Percentiles rank a stretch among this genome's conserved stretches.
Conservation (phyloP, 2,329 filamentous ascomycete genomes). For the Penicillium decumbens region DNA sequence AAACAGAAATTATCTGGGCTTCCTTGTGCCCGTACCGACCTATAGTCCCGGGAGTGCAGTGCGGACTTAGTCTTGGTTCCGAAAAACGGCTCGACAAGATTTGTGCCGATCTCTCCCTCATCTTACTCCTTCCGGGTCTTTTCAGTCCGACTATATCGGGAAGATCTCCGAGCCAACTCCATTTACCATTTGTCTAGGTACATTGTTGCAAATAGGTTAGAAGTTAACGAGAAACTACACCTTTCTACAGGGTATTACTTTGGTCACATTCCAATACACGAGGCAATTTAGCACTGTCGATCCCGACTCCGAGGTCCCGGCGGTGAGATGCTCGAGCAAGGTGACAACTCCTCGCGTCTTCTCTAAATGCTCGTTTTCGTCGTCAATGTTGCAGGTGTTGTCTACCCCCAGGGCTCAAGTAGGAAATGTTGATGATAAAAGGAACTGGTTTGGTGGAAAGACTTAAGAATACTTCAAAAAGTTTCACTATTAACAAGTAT, state of each 20-base stretch:
- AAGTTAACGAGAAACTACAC: neutral
- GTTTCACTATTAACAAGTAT: neutral
- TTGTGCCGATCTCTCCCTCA: conserved; percentile 10
- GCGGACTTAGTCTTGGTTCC: conserved; percentile 8
- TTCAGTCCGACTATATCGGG: neutral
- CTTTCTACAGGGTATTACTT: neutral
- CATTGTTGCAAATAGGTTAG: neutral
- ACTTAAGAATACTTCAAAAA: neutral
- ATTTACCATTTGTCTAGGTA: neutral
- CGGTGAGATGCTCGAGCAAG: conserved; percentile 5
- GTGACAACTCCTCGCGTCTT: conserved; percentile 9
- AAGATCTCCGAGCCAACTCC: conserved; percentile 1
- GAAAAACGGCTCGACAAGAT: conserved; percentile 16
- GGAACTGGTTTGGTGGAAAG: neutral
- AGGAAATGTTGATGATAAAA: no score
- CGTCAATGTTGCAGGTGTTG: neutral
- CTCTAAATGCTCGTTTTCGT: neutral
- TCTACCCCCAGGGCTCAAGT: no score
- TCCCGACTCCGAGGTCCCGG: neutral
- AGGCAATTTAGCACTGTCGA: neutral
- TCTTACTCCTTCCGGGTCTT: conserved; percentile 6
- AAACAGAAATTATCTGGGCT: neutral
- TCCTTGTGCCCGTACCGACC: neutral
- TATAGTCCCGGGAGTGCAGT: neutral
- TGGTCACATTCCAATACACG: conserved; percentile 6